phyloP scores from a whole-genome alignment of 208 protist genomes.

The Crithidia bombi region DNA sequence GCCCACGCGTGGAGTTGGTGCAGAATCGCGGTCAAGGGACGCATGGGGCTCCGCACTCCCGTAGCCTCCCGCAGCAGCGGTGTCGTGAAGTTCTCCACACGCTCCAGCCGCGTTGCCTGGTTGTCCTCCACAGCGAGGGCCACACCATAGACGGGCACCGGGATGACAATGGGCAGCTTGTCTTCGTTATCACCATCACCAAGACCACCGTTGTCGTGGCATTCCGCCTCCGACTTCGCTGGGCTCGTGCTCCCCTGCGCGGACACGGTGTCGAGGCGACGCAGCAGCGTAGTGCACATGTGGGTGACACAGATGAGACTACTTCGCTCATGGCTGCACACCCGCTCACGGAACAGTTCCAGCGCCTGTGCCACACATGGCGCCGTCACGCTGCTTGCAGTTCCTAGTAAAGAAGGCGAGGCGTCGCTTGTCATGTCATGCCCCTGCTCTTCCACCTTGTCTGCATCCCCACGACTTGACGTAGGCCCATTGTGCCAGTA shows the following conservation, averaged over 20 bases:
- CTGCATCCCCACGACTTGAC: not conserved
- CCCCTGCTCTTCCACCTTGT: not conserved
- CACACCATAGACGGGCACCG: slow-evolving; percentile 32
- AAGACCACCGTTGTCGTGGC: not conserved
- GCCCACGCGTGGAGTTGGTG: slow-evolving; percentile 20
- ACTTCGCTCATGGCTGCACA: slow-evolving; percentile 15
- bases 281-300: not conserved
- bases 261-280: not conserved
- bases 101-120: slow-evolving; percentile 25
- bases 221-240: too few relatives aligned
- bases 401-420: not conserved
- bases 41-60: not conserved
- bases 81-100: slow-evolving; percentile 24
- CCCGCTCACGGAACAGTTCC: slow-evolving; percentile 5
- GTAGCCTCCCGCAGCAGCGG: slow-evolving; percentile 12
- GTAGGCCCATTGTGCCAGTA: slow-evolving; percentile 8
- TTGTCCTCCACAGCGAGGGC: slow-evolving; percentile 29
- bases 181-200: not conserved
- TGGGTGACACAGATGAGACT: slow-evolving; percentile 10
- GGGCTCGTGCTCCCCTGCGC: not conserved
- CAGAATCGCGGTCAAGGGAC: slow-evolving; percentile 11
- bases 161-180: slow-evolving; percentile 4
- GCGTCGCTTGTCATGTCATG: not conserved
- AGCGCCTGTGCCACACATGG: slow-evolving; percentile 14
- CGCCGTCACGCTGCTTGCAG: not conserved